Percentiles rank a stretch among this genome's conserved stretches.
phyloP scores from a whole-genome alignment of 2,329 filamentous ascomycete genomes.

The Mycogone perniciosa region DNA sequence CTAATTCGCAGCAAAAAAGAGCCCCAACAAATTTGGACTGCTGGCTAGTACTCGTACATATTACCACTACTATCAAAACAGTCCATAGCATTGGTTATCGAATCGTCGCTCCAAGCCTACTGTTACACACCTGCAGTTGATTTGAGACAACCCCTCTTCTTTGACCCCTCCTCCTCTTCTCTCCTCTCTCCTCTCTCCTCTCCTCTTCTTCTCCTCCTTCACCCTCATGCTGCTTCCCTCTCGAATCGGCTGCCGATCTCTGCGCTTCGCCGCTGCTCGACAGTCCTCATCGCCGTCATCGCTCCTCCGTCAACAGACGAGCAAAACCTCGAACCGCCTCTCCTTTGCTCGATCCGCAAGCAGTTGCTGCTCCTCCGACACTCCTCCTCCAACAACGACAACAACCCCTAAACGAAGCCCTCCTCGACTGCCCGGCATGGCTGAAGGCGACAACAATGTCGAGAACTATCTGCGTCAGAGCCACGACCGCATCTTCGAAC shows the following conservation, averaged over 20 bases:
- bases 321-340: not conserved
- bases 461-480: constrained; percentile 53
- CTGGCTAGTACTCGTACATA: too few relatives aligned
- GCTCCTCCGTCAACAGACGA: not conserved
- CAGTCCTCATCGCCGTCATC: not conserved
- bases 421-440: constrained; percentile 8
- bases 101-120: too few relatives aligned
- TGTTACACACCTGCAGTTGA: too few relatives aligned
- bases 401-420: not conserved
- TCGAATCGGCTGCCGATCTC: constrained; percentile 8
- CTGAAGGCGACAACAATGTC: constrained; percentile 30
- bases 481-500: constrained; percentile 62
- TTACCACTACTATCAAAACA: too few relatives aligned
- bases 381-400: not conserved
- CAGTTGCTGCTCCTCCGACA: constrained; percentile 2
- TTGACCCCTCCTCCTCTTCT: not conserved
- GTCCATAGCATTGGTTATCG: not conserved
- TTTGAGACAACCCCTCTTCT: too few relatives aligned
- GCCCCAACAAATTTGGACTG: too few relatives aligned
- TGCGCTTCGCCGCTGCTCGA: constrained; percentile 4
- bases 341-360: not conserved
- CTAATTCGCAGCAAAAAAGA: too few relatives aligned
- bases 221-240: constrained; percentile 4
- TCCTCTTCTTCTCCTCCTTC: not conserved
- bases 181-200: not conserved